phyloP scores from a whole-genome alignment of 2,329 filamentous ascomycete species.

The Aspergillus pseudoviridinutans region DNA sequence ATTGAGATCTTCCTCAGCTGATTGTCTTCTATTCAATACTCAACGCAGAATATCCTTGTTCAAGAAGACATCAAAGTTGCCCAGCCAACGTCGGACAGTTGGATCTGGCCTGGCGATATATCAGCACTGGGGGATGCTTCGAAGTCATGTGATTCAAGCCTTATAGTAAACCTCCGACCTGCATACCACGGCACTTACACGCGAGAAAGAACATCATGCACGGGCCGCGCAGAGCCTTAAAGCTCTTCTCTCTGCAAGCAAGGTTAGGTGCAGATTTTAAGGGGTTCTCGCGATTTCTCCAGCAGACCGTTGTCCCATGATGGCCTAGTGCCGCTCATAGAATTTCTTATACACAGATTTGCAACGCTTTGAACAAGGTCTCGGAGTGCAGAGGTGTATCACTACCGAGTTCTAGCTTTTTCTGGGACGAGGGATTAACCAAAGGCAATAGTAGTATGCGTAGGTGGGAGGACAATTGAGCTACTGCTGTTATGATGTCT shows the following conservation, averaged over 20 bases:
- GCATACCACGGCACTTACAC: neutral
- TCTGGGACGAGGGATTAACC: constrained; percentile 16
- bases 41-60: too few species aligned
- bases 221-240: neutral
- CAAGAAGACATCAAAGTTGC: neutral
- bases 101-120: neutral
- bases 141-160: neutral
- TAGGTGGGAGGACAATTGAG: too few species aligned
- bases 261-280: neutral
- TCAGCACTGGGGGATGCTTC: too few species aligned
- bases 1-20: neutral
- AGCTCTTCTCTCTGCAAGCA: neutral
- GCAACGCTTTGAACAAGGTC: constrained; percentile 20
- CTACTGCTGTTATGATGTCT: too few species aligned
- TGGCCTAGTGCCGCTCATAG: constrained; percentile 16
- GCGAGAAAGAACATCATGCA: neutral
- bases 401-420: constrained; percentile 17
- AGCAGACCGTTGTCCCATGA: constrained; percentile 7
- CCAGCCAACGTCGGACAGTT: neutral
- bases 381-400: constrained; percentile 5
- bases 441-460: neutral
- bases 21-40: neutral
- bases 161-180: neutral
- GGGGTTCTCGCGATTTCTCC: neutral
- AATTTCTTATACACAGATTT: constrained; percentile 22